Percentiles rank a stretch among this genome's conserved stretches.
Evolutionary conservation across 2,329 filamentous ascomycete genomes (phyloP).

Genomic region (Aspergillus floridensis): DNA sequence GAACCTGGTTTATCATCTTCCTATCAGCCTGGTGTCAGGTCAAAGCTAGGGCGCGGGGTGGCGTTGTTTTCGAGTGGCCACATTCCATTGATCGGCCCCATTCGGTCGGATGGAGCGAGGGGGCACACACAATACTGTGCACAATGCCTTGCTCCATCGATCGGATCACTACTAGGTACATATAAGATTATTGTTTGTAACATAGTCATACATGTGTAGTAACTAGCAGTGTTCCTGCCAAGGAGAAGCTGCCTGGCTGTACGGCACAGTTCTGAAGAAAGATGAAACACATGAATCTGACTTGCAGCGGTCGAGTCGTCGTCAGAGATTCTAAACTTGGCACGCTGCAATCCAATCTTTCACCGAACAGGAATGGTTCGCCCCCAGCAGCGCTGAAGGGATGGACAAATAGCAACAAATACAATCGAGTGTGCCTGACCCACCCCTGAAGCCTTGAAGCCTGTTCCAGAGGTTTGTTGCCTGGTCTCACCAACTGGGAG

Average conservation of each 20-base stretch:
- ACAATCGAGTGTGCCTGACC: neutral
- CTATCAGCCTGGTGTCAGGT: neutral
- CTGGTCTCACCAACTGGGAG: neutral
- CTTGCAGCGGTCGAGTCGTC: neutral
- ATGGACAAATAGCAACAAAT: neutral
- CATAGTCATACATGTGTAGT: no score
- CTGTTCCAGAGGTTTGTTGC: neutral
- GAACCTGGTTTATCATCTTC: neutral
- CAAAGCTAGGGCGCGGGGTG: neutral
- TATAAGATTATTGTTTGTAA: no score
- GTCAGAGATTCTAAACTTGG: neutral
- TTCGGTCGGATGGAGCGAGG: neutral
- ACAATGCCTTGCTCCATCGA: neutral
- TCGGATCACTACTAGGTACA: no score
- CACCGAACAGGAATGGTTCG: no score
- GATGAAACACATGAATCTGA: no score
- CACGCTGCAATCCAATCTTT: no score
- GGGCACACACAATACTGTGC: neutral
- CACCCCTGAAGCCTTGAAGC: neutral
- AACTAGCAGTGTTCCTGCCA: no score
- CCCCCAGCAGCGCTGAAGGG: no score
- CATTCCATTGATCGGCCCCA: neutral
- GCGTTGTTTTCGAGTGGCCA: neutral
- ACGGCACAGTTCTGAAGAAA: no score
- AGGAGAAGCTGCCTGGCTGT: no score